Evolutionary conservation across 306 rosid species (phyloP).

Genomic region (Geum urbanum): DNA sequence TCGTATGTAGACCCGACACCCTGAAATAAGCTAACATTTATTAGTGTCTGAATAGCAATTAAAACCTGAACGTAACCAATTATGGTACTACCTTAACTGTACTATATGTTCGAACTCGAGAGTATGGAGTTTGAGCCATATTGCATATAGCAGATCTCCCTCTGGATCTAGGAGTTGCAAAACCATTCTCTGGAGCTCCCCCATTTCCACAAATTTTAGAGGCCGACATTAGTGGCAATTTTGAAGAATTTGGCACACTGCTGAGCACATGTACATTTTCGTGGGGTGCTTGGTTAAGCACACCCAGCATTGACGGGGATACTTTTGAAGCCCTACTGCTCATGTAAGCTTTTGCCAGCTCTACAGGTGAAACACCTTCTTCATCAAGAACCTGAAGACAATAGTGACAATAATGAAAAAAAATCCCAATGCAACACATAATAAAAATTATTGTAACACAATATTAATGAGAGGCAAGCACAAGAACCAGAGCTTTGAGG

Average conservation of each 20-base stretch:
- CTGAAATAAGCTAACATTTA: constrained; percentile 36
- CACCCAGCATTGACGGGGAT: constrained; percentile 50
- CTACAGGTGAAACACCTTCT: constrained; percentile 79
- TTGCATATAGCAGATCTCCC: constrained; percentile 86
- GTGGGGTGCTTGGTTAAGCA: constrained; percentile 30
- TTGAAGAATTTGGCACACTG: constrained; percentile 37
- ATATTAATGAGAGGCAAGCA: background rate
- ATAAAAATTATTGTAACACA: background rate
- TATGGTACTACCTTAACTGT: constrained; percentile 50
- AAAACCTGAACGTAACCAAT: background rate
- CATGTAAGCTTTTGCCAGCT: constrained; percentile 93
- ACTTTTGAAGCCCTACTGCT: constrained; percentile 63
- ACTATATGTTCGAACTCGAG: constrained; percentile 49
- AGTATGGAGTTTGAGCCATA: constrained; percentile 84
- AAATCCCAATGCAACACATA: constrained; percentile 12
- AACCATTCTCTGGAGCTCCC: constrained; percentile 56
- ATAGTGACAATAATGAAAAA: constrained; percentile 25
- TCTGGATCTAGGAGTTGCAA: constrained; percentile 66
- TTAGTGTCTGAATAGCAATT: constrained; percentile 14
- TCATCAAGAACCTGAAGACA: constrained; percentile 64
- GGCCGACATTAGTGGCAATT: constrained; percentile 43
- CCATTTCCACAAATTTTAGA: constrained; percentile 48
- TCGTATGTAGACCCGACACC: constrained; percentile 37
- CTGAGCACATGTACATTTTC: constrained; percentile 37
- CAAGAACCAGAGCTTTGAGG: constrained; percentile 1